A percentile compares a stretch with the other conserved stretches of the same genome.
phyloP scores from a whole-genome alignment of 2,329 filamentous ascomycete genomes.

The Colletotrichum godetiae region DNA sequence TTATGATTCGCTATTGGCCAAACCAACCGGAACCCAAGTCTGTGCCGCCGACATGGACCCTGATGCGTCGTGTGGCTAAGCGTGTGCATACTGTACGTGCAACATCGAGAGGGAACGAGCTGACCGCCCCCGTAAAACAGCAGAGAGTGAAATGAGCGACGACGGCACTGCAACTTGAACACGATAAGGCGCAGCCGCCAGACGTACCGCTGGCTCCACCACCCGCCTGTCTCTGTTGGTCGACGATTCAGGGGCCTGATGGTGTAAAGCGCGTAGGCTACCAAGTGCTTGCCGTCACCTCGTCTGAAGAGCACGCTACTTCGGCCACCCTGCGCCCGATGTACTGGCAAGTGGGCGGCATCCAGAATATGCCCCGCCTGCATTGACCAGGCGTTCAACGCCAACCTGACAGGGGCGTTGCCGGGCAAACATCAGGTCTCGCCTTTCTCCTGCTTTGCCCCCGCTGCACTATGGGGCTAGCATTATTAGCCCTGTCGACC shows the following conservation, averaged over 20 bases:
- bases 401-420: too few relatives aligned
- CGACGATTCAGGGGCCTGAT: neutral
- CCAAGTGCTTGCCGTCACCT: constrained; percentile 2
- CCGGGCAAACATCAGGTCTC: too few relatives aligned
- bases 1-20: too few relatives aligned
- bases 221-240: neutral
- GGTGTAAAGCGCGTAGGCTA: neutral
- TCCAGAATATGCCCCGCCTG: neutral
- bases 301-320: neutral
- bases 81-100: too few relatives aligned
- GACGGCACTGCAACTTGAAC: neutral
- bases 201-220: neutral
- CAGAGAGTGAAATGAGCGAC: neutral
- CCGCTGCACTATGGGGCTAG: too few relatives aligned
- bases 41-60: neutral
- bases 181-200: neutral
- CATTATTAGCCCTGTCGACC: too few relatives aligned
- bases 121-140: neutral
- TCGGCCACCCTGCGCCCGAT: constrained; percentile 6
- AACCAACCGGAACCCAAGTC: neutral
- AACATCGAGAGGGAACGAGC: too few relatives aligned
- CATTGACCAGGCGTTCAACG: too few relatives aligned
- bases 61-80: too few relatives aligned
- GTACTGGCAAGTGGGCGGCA: neutral
- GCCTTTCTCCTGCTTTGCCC: too few relatives aligned